These are phyloP conservation scores for Hamigera avellanea DNA, from an alignment of 495 filamentous ascomycete genomes.

Conservation along the genomic window DNA sequence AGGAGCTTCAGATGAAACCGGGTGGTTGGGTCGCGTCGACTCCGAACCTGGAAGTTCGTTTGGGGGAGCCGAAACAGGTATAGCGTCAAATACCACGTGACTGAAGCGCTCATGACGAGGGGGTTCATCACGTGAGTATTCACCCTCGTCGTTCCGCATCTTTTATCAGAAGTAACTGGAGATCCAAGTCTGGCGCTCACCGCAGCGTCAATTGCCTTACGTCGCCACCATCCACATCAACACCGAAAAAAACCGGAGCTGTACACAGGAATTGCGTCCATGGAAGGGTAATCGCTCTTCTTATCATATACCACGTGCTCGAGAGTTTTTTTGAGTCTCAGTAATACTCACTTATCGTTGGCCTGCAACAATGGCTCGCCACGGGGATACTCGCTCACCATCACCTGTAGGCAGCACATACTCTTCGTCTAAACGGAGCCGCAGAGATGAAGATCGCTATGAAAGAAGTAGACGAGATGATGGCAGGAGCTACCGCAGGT, in stretches of 20 bases:
- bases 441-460: conserved; percentile 67
- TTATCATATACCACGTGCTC: conserved; percentile 11
- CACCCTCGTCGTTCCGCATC: too few species aligned
- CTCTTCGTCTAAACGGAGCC: conserved; percentile 59
- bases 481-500: conserved; percentile 46
- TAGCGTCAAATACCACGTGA: conserved; percentile 12
- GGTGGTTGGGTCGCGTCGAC: conserved; percentile 16
- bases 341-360: conserved; percentile 56
- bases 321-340: conserved; percentile 27
- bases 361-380: conserved; percentile 74
- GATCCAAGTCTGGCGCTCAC: too few species aligned
- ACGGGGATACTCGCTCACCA: conserved; percentile 89
- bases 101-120: background rate
- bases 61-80: conserved; percentile 16
- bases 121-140: background rate
- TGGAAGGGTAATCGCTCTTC: conserved; percentile 11
- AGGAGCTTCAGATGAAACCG: conserved; percentile 1
- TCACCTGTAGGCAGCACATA: conserved; percentile 85
- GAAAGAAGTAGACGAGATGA: conserved; percentile 56
- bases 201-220: background rate
- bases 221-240: too few species aligned
- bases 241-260: too few species aligned
- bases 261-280: too few species aligned
- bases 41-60: conserved; percentile 12
- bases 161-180: too few species aligned